Evolutionary conservation across 1,139 yeast genomes (phyloP).

Genomic region (Geotrichum histeridarum): DNA sequence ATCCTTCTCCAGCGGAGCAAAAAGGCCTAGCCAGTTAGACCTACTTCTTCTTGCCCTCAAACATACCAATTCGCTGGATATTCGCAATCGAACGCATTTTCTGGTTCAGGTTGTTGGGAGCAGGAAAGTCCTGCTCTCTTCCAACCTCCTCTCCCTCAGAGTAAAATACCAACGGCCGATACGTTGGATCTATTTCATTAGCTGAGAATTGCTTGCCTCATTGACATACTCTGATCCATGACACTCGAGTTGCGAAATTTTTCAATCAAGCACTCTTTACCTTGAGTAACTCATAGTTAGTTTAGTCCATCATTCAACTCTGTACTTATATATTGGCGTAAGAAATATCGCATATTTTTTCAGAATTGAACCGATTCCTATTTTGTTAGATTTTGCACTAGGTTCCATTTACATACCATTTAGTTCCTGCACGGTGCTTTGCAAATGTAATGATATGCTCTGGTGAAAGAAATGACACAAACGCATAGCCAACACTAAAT

Average conservation of each 20-base stretch:
- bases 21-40: conserved; percentile 15
- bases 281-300: conserved; percentile 37
- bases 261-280: conserved; percentile 42
- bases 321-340: conserved; percentile 43
- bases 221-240: conserved; percentile 40
- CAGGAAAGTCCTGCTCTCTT: conserved; percentile 38
- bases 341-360: conserved; percentile 47
- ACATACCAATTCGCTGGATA: conserved; percentile 34
- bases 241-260: conserved; percentile 49
- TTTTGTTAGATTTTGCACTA: background rate
- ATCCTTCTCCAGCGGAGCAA: conserved; percentile 19
- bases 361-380: conserved; percentile 43
- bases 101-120: conserved; percentile 37
- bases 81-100: conserved; percentile 38
- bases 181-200: conserved; percentile 34
- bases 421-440: conserved; percentile 43
- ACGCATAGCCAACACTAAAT: conserved; percentile 46
- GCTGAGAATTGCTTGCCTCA: background rate
- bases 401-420: conserved; percentile 35
- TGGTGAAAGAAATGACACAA: conserved; percentile 46
- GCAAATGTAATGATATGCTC: conserved; percentile 44
- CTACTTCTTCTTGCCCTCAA: background rate
- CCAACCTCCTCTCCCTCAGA: conserved; percentile 42
- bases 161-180: conserved; percentile 42
- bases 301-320: background rate